These are phyloP conservation scores for Acanthamoeba castellanii DNA, from an alignment of 208 protist species.

Conservation along the genomic window DNA sequence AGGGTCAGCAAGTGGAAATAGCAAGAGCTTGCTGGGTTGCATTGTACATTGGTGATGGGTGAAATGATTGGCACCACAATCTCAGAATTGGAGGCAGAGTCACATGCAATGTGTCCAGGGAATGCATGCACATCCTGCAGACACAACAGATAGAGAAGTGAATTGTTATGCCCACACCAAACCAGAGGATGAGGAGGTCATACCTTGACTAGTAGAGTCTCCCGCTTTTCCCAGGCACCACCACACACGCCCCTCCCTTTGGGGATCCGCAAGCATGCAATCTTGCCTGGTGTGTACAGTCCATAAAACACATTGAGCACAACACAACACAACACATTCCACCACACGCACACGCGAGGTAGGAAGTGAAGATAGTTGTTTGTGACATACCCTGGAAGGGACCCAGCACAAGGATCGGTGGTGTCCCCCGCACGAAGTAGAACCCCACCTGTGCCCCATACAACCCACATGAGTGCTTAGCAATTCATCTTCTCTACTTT, in stretches of 20 bases:
- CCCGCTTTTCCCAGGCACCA: constrained; percentile 84
- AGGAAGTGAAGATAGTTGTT: not conserved
- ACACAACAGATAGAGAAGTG: not conserved
- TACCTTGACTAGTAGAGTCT: constrained; percentile 87
- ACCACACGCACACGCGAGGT: not conserved
- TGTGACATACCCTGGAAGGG: constrained; percentile 92
- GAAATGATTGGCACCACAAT: constrained; percentile 92
- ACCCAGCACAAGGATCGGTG: constrained; percentile 91
- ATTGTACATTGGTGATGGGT: not conserved
- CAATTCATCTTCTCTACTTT: not conserved
- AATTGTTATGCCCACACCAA: not conserved
- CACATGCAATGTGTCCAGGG: constrained; percentile 96
- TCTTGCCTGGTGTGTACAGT: constrained; percentile 81
- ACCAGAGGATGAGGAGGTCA: not conserved
- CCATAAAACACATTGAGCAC: not conserved
- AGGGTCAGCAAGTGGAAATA: not conserved
- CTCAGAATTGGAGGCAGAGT: constrained; percentile 93
- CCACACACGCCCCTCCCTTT: constrained; percentile 94
- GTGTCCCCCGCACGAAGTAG: constrained; percentile 91
- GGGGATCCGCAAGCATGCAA: constrained; percentile 93
- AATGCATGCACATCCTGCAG: constrained; percentile 93
- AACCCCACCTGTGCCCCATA: constrained; percentile 94
- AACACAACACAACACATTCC: no score
- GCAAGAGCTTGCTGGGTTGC: not conserved
- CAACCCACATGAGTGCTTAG: constrained; percentile 35